A percentile compares a stretch with the other conserved stretches of the same genome.
Evolutionary conservation across 306 rosid genomes (phyloP).

Genomic region (Cicer pinnatifidum): DNA sequence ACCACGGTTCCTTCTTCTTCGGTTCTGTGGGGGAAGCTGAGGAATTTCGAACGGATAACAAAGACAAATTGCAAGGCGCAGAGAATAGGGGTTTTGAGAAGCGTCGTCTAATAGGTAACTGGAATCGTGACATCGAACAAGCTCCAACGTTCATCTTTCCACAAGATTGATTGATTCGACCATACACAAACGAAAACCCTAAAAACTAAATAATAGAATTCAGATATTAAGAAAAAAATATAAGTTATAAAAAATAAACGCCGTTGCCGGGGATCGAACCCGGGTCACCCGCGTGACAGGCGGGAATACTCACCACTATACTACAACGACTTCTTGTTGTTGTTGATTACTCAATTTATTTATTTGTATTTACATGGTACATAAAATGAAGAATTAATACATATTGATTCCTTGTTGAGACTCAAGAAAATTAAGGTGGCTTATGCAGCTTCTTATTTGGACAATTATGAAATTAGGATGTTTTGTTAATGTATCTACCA

Average conservation of each 20-base stretch:
- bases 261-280: constrained; percentile 15
- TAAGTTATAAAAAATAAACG: background rate
- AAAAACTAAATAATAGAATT: background rate
- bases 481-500: background rate
- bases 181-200: background rate
- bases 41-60: constrained; percentile 37
- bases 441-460: background rate
- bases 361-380: background rate
- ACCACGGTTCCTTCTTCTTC: constrained; percentile 66
- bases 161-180: background rate
- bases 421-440: background rate
- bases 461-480: background rate
- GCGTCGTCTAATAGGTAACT: constrained; percentile 38
- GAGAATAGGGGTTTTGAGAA: constrained; percentile 48
- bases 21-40: constrained; percentile 41
- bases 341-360: background rate
- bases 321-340: background rate
- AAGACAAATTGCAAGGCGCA: constrained; percentile 24
- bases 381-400: constrained; percentile 14
- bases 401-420: background rate
- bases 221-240: background rate
- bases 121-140: constrained; percentile 53
- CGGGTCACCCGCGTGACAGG: constrained; percentile 14
- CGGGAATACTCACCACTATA: constrained; percentile 18
- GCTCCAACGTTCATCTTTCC: constrained; percentile 49